Evolutionary conservation across 2,329 filamentous ascomycete species (phyloP), one percentile per base, ranked within the genome.

Genomic region (Cercospora brassicicola): DNA sequence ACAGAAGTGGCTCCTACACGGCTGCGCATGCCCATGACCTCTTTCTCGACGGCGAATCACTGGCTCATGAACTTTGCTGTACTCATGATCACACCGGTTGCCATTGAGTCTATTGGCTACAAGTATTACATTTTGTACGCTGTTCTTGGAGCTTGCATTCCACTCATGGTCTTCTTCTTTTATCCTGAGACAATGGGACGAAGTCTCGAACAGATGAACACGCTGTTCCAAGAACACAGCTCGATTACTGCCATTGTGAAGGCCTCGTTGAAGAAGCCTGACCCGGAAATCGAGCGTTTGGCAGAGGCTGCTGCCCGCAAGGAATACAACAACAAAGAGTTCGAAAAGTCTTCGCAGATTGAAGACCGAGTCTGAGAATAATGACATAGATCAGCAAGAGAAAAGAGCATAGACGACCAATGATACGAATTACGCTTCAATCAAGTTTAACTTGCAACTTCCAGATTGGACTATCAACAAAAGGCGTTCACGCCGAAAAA

Each of bases 1-100:
- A 84, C 86, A 0, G 86, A 88, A 73, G 80, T 88, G 18, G 85
- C 86, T 0, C 86, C 86, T 0, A 78, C 84, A 15, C 78, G 82
- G 10, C 76, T 86, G 30, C 79, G 85, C 20, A 84, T 85, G 67
- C 82, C 84, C 20, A 87, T 88, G 82, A 83, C 84, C 1, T 83
- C 84, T 36, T 84, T 88, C 48, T 85, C 84, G 0, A 88, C 86
- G 0, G 85, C 83, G 0, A 85, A 84, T 71, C 83, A 84, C 70
- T 85, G 84, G 78, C 77, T 85, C n/a, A 84, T 81, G 81, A 76
- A 83, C 74, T 83, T 84, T 65, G 78, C 84, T 11, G 78, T 83
- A 11, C 76, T 78, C 6, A 81, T 82, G 79, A 76, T 83, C 57
- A 83, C 81, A 0, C 82, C 81, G 2, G 80, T 84, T 7, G 84